Conservation (phyloP, 148 eudicot genomes). For the Arctostaphylos glauca region DNA sequence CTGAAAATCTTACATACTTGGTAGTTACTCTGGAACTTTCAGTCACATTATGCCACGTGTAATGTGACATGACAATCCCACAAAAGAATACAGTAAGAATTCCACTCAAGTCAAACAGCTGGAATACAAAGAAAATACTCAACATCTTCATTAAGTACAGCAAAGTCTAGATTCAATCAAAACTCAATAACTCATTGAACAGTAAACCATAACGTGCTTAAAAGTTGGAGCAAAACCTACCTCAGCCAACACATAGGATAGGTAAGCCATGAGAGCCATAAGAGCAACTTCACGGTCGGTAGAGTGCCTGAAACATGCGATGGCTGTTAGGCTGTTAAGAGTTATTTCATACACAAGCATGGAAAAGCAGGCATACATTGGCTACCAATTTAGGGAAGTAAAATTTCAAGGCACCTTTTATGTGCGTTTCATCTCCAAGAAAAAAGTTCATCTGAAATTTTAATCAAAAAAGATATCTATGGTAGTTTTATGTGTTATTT, state of each 20-base stretch:
- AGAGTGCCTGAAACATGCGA: constrained; percentile 41
- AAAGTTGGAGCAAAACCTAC: constrained; percentile 28
- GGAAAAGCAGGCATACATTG: background rate
- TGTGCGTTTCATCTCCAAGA: background rate
- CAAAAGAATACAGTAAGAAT: constrained; percentile 63
- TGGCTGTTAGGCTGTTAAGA: constrained; percentile 11
- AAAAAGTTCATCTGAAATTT: constrained; percentile 6
- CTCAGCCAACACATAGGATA: constrained; percentile 56
- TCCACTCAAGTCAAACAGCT: constrained; percentile 54
- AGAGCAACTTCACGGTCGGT: constrained; percentile 58
- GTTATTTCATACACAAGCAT: background rate
- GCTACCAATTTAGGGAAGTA: background rate
- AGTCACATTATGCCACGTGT: constrained; percentile 60
- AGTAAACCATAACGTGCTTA: background rate
- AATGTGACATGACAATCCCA: constrained; percentile 66
- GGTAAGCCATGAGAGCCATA: constrained; percentile 58
- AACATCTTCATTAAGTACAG: background rate
- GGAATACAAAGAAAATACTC: constrained; percentile 21
- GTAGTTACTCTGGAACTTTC: constrained; percentile 54
- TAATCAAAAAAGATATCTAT: constrained; percentile 5
- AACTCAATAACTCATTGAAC: background rate
- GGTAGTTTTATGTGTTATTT: background rate
- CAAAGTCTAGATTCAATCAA: background rate
- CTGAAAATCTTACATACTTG: constrained; percentile 29
- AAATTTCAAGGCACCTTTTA: background rate